These are phyloP conservation scores for Pestalotiopsis sp. DNA, from an alignment of 2,329 filamentous ascomycete species.

Conservation along the genomic window DNA sequence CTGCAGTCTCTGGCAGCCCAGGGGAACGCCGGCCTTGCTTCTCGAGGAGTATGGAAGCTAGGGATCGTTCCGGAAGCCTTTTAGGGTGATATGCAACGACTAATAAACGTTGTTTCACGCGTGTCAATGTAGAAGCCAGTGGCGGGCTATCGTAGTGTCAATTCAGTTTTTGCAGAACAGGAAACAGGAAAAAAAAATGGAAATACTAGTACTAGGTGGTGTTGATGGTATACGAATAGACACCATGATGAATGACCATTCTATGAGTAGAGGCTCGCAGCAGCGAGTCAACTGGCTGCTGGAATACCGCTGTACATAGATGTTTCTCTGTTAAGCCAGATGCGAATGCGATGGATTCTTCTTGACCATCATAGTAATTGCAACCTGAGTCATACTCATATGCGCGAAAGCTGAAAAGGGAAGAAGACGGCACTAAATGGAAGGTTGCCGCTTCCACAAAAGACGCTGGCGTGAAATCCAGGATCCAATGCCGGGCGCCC, in stretches of 20 bases:
- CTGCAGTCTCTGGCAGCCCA: background rate
- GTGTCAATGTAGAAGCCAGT: background rate
- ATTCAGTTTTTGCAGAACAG: background rate
- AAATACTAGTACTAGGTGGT: background rate
- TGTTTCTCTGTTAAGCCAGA: too few relatives aligned
- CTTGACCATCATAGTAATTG: too few relatives aligned
- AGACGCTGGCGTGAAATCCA: background rate
- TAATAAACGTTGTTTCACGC: conserved; percentile 7
- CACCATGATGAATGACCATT: background rate
- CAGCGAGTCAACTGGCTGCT: background rate
- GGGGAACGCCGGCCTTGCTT: background rate
- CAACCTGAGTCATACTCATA: background rate
- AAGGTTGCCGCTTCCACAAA: background rate
- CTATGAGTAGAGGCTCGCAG: background rate
- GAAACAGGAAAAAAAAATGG: background rate
- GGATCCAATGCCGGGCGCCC: background rate
- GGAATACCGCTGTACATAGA: background rate
- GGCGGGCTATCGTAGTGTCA: background rate
- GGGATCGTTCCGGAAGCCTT: background rate
- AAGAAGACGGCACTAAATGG: background rate
- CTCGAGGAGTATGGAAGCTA: background rate
- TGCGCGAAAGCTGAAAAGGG: background rate
- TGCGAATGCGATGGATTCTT: too few relatives aligned
- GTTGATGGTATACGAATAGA: background rate
- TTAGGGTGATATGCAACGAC: conserved; percentile 1